Percentiles rank a stretch among this genome's conserved stretches.
phyloP scores from a whole-genome alignment of 2,329 filamentous ascomycete genomes.

The Colletotrichum sp. region DNA sequence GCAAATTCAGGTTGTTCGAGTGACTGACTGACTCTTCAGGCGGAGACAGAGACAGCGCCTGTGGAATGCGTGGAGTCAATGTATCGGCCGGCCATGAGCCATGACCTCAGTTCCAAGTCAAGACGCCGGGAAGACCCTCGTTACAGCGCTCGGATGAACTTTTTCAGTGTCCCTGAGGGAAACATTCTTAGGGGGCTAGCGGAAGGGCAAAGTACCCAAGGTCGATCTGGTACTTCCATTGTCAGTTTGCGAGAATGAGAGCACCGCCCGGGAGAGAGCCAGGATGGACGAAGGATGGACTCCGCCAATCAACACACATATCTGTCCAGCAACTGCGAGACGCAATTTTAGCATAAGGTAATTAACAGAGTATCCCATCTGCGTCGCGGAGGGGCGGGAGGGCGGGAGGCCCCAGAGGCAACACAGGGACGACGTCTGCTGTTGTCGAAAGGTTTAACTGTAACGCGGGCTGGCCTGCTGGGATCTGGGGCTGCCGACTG shows the following conservation, averaged over 20 bases:
- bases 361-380: neutral
- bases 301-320: neutral
- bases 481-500: neutral
- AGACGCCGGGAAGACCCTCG: slow-evolving; percentile 10
- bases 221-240: neutral
- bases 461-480: neutral
- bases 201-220: neutral
- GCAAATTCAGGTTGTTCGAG: neutral
- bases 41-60: neutral
- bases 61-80: slow-evolving; percentile 4
- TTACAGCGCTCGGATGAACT: slow-evolving; percentile 16
- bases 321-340: neutral
- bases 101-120: slow-evolving; percentile 17
- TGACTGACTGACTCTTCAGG: neutral
- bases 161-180: neutral
- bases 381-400: neutral
- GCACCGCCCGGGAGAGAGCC: neutral
- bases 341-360: neutral
- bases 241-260: neutral
- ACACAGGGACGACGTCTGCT: neutral
- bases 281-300: neutral
- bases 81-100: neutral
- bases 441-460: neutral
- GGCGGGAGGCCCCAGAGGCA: neutral
- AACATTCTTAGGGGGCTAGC: neutral